Evolutionary conservation across 2,329 filamentous ascomycete species (phyloP).

Genomic region (Thermothelomyces thermophilus): DNA sequence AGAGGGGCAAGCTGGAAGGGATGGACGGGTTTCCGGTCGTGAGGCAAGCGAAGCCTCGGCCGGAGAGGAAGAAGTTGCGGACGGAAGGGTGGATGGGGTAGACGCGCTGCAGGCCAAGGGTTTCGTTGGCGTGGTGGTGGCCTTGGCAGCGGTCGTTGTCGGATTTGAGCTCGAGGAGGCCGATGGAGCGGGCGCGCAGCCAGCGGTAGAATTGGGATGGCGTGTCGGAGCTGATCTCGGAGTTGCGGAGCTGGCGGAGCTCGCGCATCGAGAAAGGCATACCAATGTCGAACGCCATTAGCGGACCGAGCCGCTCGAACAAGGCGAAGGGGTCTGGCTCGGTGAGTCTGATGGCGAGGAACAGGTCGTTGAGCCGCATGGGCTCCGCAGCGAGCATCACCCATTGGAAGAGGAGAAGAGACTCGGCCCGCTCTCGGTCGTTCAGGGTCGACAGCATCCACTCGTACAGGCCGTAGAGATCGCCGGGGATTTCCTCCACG

Average conservation of each 20-base stretch:
- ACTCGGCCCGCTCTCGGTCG: constrained; percentile 27
- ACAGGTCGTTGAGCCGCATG: constrained; percentile 30
- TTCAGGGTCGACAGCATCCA: constrained; percentile 31
- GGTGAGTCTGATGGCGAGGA: constrained; percentile 28
- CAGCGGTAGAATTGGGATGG: constrained; percentile 28
- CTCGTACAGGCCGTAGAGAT: constrained; percentile 31
- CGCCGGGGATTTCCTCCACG: constrained; percentile 28
- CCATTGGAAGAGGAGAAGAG: constrained; percentile 31
- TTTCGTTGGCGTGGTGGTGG: constrained; percentile 17
- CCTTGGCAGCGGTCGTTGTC: constrained; percentile 9
- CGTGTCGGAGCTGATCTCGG: constrained; percentile 26
- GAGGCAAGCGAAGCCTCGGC: constrained; percentile 29
- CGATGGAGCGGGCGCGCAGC: constrained; percentile 30
- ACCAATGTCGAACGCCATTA: constrained; percentile 25
- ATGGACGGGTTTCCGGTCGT: constrained; percentile 11
- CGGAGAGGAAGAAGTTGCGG: constrained; percentile 29
- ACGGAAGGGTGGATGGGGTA: constrained; percentile 30
- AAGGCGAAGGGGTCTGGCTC: constrained; percentile 16
- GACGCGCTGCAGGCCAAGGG: constrained; percentile 28
- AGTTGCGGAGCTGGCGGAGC: constrained; percentile 24
- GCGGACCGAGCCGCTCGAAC: constrained; percentile 15
- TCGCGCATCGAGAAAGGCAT: constrained; percentile 25
- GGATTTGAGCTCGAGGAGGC: constrained; percentile 28
- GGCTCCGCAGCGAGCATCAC: constrained; percentile 30
- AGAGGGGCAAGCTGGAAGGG: constrained; percentile 8